Conservation (phyloP, 441 rosid genomes). For the Metrosideros polymorpha region DNA sequence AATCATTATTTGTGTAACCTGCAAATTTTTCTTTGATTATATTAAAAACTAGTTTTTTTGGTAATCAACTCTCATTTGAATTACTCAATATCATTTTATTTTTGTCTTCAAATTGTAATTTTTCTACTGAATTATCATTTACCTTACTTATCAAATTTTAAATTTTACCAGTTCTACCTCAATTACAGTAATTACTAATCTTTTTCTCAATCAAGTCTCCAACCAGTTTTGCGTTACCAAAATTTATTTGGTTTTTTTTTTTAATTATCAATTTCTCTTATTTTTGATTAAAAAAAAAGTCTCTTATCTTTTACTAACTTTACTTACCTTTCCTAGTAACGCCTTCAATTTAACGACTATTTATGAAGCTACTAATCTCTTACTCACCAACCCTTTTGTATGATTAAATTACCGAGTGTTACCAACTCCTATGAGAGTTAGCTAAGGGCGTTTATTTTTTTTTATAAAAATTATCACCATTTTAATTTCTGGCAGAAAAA, state of each 20-base stretch:
- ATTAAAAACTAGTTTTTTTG: neutral
- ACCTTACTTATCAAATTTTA: too few species aligned
- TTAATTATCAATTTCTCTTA: neutral
- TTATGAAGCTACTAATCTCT: neutral
- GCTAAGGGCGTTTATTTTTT: too few species aligned
- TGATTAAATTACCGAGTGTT: too few species aligned
- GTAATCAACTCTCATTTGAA: neutral
- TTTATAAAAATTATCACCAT: too few species aligned
- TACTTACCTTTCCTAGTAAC: neutral
- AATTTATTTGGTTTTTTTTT: neutral
- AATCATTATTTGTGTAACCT: neutral
- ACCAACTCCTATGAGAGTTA: too few species aligned
- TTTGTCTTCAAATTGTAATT: too few species aligned
- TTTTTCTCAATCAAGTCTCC: neutral
- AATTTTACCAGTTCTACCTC: neutral
- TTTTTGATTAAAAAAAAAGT: neutral
- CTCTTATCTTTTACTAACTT: neutral
- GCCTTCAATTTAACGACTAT: neutral
- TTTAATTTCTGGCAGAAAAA: too few species aligned
- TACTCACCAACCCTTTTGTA: too few species aligned
- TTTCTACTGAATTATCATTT: neutral
- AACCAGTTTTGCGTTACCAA: neutral
- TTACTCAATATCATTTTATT: neutral
- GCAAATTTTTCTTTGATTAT: neutral
- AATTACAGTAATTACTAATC: neutral